Base-by-base conservation (phyloP, 805 yeast genomes). In the Candida insectalens region DNA sequence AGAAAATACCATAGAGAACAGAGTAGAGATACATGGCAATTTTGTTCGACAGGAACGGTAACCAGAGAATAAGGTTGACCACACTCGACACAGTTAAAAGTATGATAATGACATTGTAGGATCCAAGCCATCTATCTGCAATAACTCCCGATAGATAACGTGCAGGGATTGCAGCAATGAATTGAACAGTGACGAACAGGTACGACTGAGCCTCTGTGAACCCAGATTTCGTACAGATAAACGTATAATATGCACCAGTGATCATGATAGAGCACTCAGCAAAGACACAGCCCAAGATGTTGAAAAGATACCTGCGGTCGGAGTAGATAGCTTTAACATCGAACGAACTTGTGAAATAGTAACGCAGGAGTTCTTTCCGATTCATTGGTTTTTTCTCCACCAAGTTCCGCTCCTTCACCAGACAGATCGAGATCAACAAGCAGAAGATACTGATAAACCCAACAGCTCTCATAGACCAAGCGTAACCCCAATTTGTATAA, bases 401-500 rank as follows among this genome's bases (percentile, higher is more conserved):
- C 3, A 53, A 39, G 10, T 54, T 35, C 32, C 76, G 49, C 12
- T 67, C 60, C 29, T 50, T 52, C 22, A 64, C 49, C 6, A 62
- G 40, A 3, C 55, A 6, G 4, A 57, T 42, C 1, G 67, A 48
- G 6, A 52, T 36, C 1, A 20, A 2, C 7, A 42, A 31, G 23
- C 42, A 33, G 25, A 33, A 26, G 9, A 63, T 41, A 38, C 66
- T 62, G 12, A 73, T 46, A 27, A 73, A 59, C 3, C 71, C 69
- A 22, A 71, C 44, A 10, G 65, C 59, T 42, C 80, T 53, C 22
- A 72, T 62, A 1, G 77, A 72, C 80, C 80, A 74, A 7, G 57
- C 57, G 41, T 61, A 74, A 1, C 78, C 79, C 19, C 69, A 64
- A 29, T 53, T 52, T 2, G 47, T 46, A 43, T 67, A 74, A 18